These are phyloP conservation scores for Leptomonas seymouri DNA, from an alignment of 208 protist species.

Conservation along the genomic window DNA sequence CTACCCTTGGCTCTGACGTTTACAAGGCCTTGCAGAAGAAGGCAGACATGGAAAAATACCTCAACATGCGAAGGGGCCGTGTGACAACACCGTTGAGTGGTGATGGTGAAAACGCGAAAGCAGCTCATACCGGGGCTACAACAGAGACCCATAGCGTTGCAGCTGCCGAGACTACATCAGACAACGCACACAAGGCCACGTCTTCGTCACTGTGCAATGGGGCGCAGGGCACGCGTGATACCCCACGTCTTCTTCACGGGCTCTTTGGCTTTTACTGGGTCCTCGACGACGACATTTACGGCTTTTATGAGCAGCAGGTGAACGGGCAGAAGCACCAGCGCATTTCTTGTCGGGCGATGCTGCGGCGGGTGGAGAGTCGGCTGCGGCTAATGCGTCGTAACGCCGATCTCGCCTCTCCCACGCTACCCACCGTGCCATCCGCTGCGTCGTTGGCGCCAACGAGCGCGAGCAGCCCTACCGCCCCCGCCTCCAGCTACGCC, in stretches of 20 bases:
- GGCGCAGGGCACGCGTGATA: slow-evolving; percentile 3
- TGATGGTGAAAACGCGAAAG: neutral
- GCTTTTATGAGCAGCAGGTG: slow-evolving; percentile 42
- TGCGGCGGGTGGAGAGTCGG: slow-evolving; percentile 54
- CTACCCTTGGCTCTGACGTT: slow-evolving; percentile 8
- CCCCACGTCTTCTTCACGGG: slow-evolving; percentile 37
- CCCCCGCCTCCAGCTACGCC: neutral
- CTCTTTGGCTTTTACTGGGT: slow-evolving; percentile 83
- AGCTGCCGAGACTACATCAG: neutral
- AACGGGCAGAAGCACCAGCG: slow-evolving; percentile 44
- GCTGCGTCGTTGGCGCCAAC: neutral
- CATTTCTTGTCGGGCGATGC: slow-evolving; percentile 61
- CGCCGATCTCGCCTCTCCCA: slow-evolving; percentile 24
- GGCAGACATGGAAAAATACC: slow-evolving; percentile 15
- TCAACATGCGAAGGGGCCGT: slow-evolving; percentile 2
- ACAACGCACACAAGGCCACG: neutral
- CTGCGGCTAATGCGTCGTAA: slow-evolving; percentile 45
- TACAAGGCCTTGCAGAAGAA: slow-evolving; percentile 23
- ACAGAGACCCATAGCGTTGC: neutral
- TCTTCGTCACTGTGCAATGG: neutral
- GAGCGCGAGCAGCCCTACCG: neutral
- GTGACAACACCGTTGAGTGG: neutral
- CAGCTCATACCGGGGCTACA: neutral
- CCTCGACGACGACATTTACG: slow-evolving; percentile 89
- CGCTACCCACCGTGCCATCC: slow-evolving; percentile 17